A percentile compares a stretch with the other conserved stretches of the same genome.
These are phyloP conservation scores for Exophiala bonariae DNA, from an alignment of 2,329 filamentous ascomycete species.

Conservation along the genomic window DNA sequence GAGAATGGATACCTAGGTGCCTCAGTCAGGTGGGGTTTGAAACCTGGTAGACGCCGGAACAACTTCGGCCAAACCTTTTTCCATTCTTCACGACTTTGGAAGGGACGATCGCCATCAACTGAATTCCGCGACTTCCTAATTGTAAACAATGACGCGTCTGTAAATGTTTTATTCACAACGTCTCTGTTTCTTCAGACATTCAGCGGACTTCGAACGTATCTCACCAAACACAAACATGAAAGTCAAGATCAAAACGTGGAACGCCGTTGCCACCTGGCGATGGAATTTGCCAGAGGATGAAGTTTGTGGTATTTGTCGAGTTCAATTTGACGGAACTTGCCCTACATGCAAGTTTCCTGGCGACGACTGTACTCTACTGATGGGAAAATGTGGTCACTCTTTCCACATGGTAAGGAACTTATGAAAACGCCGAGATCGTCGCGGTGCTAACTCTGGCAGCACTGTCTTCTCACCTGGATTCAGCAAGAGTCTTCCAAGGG, in stretches of 20 bases:
- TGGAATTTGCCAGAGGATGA: conserved; percentile 98
- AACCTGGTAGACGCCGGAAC: too few relatives aligned
- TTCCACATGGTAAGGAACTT: conserved; percentile 79
- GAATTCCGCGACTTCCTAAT: too few relatives aligned
- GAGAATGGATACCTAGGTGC: background rate
- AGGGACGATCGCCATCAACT: too few relatives aligned
- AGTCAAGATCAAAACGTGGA: conserved; percentile 90
- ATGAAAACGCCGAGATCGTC: too few relatives aligned
- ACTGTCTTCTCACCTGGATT: conserved; percentile 95
- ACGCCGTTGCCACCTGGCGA: conserved; percentile 91
- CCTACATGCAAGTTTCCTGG: conserved; percentile 97
- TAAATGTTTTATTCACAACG: too few relatives aligned
- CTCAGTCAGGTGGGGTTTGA: too few relatives aligned
- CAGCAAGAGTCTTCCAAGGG: conserved; percentile 91
- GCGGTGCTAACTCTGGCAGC: conserved; percentile 52
- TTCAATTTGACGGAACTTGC: conserved; percentile 96
- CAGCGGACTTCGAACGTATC: background rate
- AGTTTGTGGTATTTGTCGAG: conserved; percentile 97
- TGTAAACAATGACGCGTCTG: too few relatives aligned
- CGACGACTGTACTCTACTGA: conserved; percentile 89
- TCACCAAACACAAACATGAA: conserved; percentile 65
- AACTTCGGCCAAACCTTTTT: too few relatives aligned
- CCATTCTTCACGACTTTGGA: too few relatives aligned
- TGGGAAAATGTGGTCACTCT: conserved; percentile 94
- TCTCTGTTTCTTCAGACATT: background rate